These are phyloP conservation scores for Suhomyces maxii DNA, from an alignment of 1,139 yeast species.

Conservation along the genomic window DNA sequence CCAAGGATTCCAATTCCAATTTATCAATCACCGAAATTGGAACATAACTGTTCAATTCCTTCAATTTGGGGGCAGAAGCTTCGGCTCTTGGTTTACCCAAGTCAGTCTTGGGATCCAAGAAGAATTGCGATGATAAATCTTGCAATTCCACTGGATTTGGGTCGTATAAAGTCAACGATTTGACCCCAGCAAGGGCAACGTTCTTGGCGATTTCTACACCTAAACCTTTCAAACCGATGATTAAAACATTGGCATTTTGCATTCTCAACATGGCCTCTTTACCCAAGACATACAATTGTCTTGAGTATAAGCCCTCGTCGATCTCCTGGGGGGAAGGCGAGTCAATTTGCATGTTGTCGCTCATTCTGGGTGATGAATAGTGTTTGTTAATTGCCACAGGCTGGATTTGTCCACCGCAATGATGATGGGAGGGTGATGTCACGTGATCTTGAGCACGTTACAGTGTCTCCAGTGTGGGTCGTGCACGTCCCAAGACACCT, in stretches of 20 bases:
- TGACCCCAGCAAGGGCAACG: constrained; percentile 96
- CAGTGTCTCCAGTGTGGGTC: too few relatives aligned
- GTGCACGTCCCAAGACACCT: too few relatives aligned
- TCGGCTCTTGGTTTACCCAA: constrained; percentile 77
- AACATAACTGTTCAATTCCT: constrained; percentile 86
- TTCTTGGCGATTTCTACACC: constrained; percentile 97
- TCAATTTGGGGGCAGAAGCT: constrained; percentile 62
- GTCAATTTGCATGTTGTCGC: constrained; percentile 56
- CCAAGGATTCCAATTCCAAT: constrained; percentile 50
- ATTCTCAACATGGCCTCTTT: constrained; percentile 97
- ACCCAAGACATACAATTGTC: constrained; percentile 92
- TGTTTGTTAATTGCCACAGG: neutral
- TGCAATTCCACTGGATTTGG: constrained; percentile 64
- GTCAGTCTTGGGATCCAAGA: constrained; percentile 60
- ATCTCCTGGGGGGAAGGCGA: constrained; percentile 56
- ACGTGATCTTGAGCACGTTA: too few relatives aligned
- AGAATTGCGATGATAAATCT: constrained; percentile 90
- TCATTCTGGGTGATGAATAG: constrained; percentile 15
- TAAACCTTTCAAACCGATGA: constrained; percentile 85
- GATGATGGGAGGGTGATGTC: too few relatives aligned
- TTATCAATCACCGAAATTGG: constrained; percentile 73
- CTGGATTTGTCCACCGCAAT: neutral
- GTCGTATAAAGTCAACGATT: constrained; percentile 84
- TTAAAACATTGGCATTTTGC: constrained; percentile 87
- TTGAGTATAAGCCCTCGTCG: constrained; percentile 92